A percentile compares a stretch with the other conserved stretches of the same genome.
Evolutionary conservation across 2,329 filamentous ascomycete genomes (phyloP).

Genomic region (Fusarium longipes): DNA sequence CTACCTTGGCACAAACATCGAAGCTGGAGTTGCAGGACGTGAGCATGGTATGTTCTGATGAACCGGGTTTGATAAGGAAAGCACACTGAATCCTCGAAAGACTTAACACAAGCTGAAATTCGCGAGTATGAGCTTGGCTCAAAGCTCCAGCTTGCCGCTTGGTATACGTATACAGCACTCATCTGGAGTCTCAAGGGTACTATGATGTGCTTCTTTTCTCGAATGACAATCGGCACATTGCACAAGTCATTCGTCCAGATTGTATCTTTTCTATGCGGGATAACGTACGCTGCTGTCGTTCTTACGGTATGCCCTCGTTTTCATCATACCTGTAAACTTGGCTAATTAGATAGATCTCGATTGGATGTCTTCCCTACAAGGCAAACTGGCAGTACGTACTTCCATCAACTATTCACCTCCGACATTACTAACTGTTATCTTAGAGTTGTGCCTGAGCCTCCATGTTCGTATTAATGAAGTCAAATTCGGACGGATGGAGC

Average conservation of each 20-base stretch:
- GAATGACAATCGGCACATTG: conserved; percentile 46
- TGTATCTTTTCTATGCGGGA: conserved; percentile 1
- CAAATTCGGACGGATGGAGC: rapidly evolving
- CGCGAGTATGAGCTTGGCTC: conserved; percentile 48
- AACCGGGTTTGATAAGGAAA: not conserved
- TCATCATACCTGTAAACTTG: rapidly evolving
- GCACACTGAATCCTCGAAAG: not conserved
- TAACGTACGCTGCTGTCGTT: conserved; percentile 36
- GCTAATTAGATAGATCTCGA: conserved; percentile 27
- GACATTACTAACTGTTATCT: rapidly evolving
- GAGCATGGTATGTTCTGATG: not conserved
- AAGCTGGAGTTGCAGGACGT: conserved; percentile 13
- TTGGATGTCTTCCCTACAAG: conserved; percentile 38
- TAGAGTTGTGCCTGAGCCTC: conserved; percentile 36
- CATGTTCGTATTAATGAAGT: not conserved
- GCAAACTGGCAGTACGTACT: conserved; percentile 40
- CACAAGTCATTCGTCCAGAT: conserved; percentile 36
- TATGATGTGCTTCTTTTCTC: conserved; percentile 47
- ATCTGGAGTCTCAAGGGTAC: conserved; percentile 51
- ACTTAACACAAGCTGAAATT: conserved; percentile 46
- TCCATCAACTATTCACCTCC: rapidly evolving
- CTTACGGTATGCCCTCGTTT: conserved; percentile 25
- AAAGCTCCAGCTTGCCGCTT: conserved; percentile 53
- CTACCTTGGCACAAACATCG: conserved; percentile 39
- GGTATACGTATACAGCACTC: conserved; percentile 54